phyloP scores from a whole-genome alignment of 805 yeast species.

The Sporopachydermia lactativora region DNA sequence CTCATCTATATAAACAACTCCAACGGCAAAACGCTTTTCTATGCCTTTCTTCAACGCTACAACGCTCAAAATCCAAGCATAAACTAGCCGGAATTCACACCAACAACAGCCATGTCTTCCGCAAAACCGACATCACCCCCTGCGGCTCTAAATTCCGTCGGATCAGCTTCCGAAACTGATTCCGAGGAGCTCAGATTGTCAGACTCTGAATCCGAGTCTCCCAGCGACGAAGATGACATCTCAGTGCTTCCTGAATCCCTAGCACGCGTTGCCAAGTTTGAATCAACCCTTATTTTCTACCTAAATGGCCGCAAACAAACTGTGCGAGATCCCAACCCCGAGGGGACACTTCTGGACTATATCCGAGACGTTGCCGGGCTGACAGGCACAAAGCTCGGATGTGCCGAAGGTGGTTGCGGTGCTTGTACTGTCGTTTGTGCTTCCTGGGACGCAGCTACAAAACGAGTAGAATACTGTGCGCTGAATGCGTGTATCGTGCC shows the following conservation, averaged over 20 bases:
- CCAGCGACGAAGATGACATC: background rate
- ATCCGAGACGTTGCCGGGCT: constrained; percentile 22
- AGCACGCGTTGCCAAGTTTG: background rate
- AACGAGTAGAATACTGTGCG: constrained; percentile 22
- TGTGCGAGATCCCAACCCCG: constrained; percentile 27
- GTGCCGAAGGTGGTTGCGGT: constrained; percentile 39
- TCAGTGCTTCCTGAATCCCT: background rate
- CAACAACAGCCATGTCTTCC: too few species aligned
- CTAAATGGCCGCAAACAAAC: constrained; percentile 25
- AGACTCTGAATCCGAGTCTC: background rate
- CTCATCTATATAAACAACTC: too few species aligned
- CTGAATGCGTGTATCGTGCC: constrained; percentile 35
- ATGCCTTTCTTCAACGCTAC: too few species aligned
- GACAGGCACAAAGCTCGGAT: constrained; percentile 33
- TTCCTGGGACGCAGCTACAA: constrained; percentile 16
- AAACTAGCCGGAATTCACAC: too few species aligned
- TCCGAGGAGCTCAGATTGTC: too few species aligned
- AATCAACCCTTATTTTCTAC: constrained; percentile 18
- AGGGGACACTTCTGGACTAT: constrained; percentile 28
- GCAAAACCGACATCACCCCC: too few species aligned
- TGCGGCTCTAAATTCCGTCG: too few species aligned
- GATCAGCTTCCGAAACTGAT: background rate
- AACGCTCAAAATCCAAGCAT: too few species aligned
- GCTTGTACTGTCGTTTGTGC: constrained; percentile 33
- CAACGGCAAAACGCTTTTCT: too few species aligned